Base-by-base conservation (phyloP, 2,329 filamentous ascomycete species). In the Cladophialophora bantiana region DNA sequence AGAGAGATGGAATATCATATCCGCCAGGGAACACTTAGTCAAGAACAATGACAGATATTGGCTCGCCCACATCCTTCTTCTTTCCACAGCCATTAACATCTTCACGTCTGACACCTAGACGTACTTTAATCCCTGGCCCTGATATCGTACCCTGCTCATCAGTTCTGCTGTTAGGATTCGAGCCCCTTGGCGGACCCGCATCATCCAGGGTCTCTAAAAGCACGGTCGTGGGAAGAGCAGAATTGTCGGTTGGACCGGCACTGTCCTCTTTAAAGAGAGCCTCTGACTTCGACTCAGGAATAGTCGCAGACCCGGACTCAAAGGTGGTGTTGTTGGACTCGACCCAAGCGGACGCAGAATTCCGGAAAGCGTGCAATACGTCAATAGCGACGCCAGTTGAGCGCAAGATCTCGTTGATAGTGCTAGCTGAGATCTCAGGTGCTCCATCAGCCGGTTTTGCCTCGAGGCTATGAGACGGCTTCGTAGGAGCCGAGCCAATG, bases 41-140 rank as follows among this genome's bases (percentile, higher is more conserved):
- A 20, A 50, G 45, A 26, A 50, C 18, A 3, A 50, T 50, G 18
- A 50, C 20, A 50, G 18, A 50, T 12, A 50, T 50, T 26, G 45
- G 45, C 45, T 50, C 45, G 18, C 45, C 45, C 7, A 50, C 45
- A 50, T 50, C 45, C 45, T 50, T 50, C 18, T 50, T 50, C 20
- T 50, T 50, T 9, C 45, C 45, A 26, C 26, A 26, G 10, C 26
- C 45, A 12, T 26, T 50, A 7, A 4, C 4, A 9, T 50, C 18
- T 26, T 20, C 7, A 12, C 45, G 45, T 26, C 12, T 50, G 45
- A 50, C 12, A 9, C 18, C 45, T 3, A 26, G 4, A 12, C n/a
- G 45, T 26, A 50, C 45, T 50, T 20, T 20, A 26, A 50, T 50
- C 7, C 45, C 45, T 5, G 45, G 45, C 9, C 6, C 45, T 12